Base-by-base conservation (phyloP, 108 stramenopile genomes). In the Asterionellopsis glacialis region DNA sequence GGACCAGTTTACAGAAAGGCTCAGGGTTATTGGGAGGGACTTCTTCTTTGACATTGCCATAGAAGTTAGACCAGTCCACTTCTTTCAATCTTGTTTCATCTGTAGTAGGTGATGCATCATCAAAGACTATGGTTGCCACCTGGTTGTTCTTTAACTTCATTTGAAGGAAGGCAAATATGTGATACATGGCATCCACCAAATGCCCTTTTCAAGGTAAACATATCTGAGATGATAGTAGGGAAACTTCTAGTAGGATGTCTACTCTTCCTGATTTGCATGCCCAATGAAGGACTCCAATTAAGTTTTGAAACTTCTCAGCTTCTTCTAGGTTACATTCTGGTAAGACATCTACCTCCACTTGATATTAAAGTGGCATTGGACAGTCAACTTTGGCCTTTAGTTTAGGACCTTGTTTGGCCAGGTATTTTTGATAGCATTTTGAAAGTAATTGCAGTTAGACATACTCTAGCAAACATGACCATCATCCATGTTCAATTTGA, bases 201-300 rank as follows among this genome's bases (percentile, higher is more conserved):
- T n/a, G n/a, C n/a, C n/a, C n/a, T n/a, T n/a, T n/a, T n/a, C n/a
- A n/a, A n/a, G 33, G 33, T 7, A 33, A 5, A 33, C 33, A 33
- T 2, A 5, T 33, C 2, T 5, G 7, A 33, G 33, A 33, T 33
- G 70, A 64, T 44, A 65, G 41, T 14, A 59, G 16, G 25, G 71
- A 60, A 0, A 76, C 72, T 21, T 81, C 79, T 0, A 55, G 16
- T 38, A 65, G 9, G 40, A 81, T 71, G 28, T 81, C 80, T 0
- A 71, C 19, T 1, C 76, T 28, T 0, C 80, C 80, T 3, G 77
- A 24, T 53, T 81, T 73, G 10, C 70, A 51, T 11, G 69, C 65
- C 80, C 80, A 81, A 15, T 69, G 57, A 1, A 74, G 48, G 2
- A 76, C 60, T 0, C 80, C 73, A 41, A 81, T 74, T 12, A 77